Conservation (phyloP, 768 basidiomycete genomes). For the Pleurotus eryngii region DNA sequence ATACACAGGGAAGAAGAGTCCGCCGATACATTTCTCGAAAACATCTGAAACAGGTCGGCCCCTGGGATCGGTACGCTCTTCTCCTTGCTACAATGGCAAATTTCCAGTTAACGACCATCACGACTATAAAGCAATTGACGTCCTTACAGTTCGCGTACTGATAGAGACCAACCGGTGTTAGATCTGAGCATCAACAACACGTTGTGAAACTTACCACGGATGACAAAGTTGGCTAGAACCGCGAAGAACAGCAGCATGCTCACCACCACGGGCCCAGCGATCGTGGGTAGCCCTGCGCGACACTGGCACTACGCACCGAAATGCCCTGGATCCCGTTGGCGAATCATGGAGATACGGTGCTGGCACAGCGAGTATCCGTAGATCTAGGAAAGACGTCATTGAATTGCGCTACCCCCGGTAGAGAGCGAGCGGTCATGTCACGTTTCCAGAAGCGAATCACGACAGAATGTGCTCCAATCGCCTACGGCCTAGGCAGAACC, state of each 20-base stretch:
- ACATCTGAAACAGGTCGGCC: constrained; percentile 12
- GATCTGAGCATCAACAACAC: too few species aligned
- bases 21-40: neutral
- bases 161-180: neutral
- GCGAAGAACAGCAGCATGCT: constrained; percentile 83
- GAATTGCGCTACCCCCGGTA: neutral
- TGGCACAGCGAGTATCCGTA: constrained; percentile 90
- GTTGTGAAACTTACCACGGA: constrained; percentile 60
- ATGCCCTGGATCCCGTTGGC: constrained; percentile 80
- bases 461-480: too few species aligned
- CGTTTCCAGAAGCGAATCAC: too few species aligned
- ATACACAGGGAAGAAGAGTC: neutral
- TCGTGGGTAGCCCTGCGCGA: constrained; percentile 26
- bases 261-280: constrained; percentile 80
- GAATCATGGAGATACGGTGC: constrained; percentile 86
- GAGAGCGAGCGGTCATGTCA: too few species aligned
- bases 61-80: constrained; percentile 34
- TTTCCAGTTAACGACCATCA: neutral
- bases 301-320: constrained; percentile 58
- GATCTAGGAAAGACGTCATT: constrained; percentile 38
- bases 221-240: constrained; percentile 81
- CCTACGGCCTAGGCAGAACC: too few species aligned
- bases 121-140: too few species aligned
- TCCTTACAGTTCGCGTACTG: constrained; percentile 60
- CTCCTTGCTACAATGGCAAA: constrained; percentile 20